Evolutionary conservation across 2,329 filamentous ascomycete species (phyloP), one percentile per base, ranked within the genome.

Genomic region (Fusarium sp.): DNA sequence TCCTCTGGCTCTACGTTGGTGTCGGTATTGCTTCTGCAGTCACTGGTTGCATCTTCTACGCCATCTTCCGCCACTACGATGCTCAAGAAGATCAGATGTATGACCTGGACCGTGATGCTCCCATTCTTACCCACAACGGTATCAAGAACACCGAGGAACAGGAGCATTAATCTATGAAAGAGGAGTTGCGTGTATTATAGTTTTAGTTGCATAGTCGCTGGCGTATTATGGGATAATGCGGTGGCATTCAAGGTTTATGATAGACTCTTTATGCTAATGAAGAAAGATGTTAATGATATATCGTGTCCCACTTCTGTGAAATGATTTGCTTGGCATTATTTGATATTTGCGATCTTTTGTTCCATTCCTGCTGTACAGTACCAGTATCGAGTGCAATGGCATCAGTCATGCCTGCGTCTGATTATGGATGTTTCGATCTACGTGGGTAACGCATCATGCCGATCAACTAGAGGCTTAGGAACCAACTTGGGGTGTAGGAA

Each of bases 1-100:
- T 92, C 72, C 74, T 90, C 60, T 92, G 89, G 88, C 86, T 92
- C 84, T 92, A 91, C 72, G 82, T 83, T 25, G 87, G 86, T 21
- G 78, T 91, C n/a, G 84, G 84, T 7, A 73, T 80, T 55, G 82
- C 82, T 18, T 84, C 86, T 1, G 83, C 83, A 55, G 28, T 81
- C 3, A 81, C 83, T 5, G 86, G 86, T 23, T 79, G 82, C 30
- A 66, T 86, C 58, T 91, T 91, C 78, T 89, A 82, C 78, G 53
- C 56, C 54, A 61, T 77, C 4, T 82, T 80, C 76, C 75, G 75
- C 50, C 80, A 81, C 66, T 82, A 82, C 27, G 80, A 82, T 63
- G 68, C 59, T 0, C 65, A 78, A 20, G 80, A 82, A 64, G 80
- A 82, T 47, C 72, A 75, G 59, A 80, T 81, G 78, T 80, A 80